phyloP scores from a whole-genome alignment of 192 early-diverging fungal species.

The Coemansia sp. region DNA sequence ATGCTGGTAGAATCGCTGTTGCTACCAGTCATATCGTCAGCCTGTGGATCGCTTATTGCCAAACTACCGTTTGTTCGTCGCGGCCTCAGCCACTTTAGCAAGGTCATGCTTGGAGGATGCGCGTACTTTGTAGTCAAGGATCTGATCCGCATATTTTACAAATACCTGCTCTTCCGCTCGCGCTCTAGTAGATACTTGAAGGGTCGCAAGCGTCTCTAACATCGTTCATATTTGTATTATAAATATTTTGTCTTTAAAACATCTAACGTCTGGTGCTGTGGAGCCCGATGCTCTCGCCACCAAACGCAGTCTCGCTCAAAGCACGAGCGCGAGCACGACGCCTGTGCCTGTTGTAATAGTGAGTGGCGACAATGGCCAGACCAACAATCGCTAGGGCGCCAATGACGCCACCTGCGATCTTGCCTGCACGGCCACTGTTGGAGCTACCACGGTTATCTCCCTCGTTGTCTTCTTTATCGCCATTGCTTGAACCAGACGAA shows the following conservation, averaged over 20 bases:
- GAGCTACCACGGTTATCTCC: neutral
- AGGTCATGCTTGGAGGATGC: constrained; percentile 59
- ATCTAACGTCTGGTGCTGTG: constrained; percentile 7
- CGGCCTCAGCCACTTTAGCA: constrained; percentile 59
- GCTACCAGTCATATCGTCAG: constrained; percentile 67
- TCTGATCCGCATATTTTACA: constrained; percentile 60
- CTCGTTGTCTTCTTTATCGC: neutral
- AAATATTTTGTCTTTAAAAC: neutral
- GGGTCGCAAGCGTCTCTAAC: constrained; percentile 41
- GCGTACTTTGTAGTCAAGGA: constrained; percentile 64
- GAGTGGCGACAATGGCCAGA: constrained; percentile 37
- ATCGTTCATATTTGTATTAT: neutral
- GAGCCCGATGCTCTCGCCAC: constrained; percentile 36
- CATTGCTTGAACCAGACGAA: neutral
- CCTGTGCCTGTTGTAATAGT: constrained; percentile 46
- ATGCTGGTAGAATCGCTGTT: constrained; percentile 67
- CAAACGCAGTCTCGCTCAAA: constrained; percentile 25
- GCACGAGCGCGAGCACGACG: constrained; percentile 36
- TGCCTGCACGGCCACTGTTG: constrained; percentile 31
- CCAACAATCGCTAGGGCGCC: constrained; percentile 25
- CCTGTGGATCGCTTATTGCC: constrained; percentile 60
- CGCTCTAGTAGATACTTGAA: constrained; percentile 44
- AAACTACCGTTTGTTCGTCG: constrained; percentile 55
- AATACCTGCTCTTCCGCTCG: constrained; percentile 57
- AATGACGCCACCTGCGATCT: constrained; percentile 49